These are phyloP conservation scores for Tetracladium maxilliforme DNA, from an alignment of 2,329 filamentous ascomycete species.

Conservation along the genomic window DNA sequence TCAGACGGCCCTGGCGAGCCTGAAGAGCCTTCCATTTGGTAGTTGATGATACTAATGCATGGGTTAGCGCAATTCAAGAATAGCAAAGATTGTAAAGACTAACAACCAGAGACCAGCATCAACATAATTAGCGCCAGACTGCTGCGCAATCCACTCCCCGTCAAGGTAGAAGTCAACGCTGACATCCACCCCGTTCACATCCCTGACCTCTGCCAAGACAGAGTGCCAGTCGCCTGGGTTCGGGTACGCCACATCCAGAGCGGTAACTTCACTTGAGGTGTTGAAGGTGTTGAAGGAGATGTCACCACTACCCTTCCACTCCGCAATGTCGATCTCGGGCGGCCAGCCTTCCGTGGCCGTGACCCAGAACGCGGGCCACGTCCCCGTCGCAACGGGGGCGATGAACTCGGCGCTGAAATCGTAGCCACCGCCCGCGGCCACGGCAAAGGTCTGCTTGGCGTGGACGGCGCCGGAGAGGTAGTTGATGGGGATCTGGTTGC, in stretches of 20 bases:
- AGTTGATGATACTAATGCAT: too few relatives aligned
- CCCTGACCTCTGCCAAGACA: constrained; percentile 32
- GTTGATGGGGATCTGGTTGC: constrained; percentile 14
- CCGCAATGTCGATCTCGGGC: constrained; percentile 43
- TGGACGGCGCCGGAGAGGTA: constrained; percentile 22
- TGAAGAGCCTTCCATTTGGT: too few relatives aligned
- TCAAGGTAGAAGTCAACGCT: constrained; percentile 39
- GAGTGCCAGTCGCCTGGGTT: constrained; percentile 29
- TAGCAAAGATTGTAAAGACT: too few relatives aligned
- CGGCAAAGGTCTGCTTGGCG: constrained; percentile 23
- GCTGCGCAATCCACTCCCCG: constrained; percentile 28
- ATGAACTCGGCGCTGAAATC: constrained; percentile 22
- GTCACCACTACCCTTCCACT: constrained; percentile 41
- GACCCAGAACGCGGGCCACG: constrained; percentile 46
- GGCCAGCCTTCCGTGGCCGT: constrained; percentile 39
- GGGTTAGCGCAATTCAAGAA: too few relatives aligned
- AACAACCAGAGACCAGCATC: too few relatives aligned
- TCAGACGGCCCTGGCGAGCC: too few relatives aligned
- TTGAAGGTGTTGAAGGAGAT: constrained; percentile 42
- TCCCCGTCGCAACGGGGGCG: constrained; percentile 22
- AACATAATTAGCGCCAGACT: too few relatives aligned
- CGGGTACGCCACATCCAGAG: constrained; percentile 31
- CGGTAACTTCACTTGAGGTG: constrained; percentile 27
- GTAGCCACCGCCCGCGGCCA: constrained; percentile 19
- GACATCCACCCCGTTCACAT: constrained; percentile 34